Percentiles rank a stretch among this genome's conserved stretches.
Conservation (phyloP, 257 asterid species). For the Nicotiana otophora region DNA sequence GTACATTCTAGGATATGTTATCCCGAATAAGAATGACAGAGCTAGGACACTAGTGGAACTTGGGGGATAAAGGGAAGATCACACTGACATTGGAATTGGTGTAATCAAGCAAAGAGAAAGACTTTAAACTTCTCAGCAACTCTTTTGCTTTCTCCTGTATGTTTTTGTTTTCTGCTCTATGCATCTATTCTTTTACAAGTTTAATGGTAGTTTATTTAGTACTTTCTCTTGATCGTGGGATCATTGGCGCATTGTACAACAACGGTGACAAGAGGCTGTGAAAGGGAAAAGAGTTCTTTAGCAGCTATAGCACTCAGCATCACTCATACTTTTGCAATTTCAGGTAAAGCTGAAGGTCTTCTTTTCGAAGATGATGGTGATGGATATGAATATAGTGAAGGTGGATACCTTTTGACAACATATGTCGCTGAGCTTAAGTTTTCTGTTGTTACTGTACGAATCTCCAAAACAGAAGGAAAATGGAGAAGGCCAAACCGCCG, state of each 20-base stretch:
- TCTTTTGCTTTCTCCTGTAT: background rate
- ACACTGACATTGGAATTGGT: background rate
- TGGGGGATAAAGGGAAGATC: background rate
- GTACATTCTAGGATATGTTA: background rate
- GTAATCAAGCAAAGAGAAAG: conserved; percentile 4
- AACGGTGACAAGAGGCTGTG: no score
- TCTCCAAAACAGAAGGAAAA: conserved; percentile 70
- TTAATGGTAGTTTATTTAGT: no score
- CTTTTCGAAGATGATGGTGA: conserved; percentile 90
- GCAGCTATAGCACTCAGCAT: background rate
- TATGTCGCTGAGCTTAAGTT: conserved; percentile 66
- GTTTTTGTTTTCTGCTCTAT: background rate
- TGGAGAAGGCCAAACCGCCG: conserved; percentile 80
- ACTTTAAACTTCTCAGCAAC: background rate
- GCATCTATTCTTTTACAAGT: no score
- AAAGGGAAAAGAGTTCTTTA: background rate
- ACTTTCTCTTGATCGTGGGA: no score
- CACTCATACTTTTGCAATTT: background rate
- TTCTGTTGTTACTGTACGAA: conserved; percentile 63
- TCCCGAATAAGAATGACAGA: background rate
- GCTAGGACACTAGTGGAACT: background rate
- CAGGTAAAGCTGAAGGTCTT: conserved; percentile 90
- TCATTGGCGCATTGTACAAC: no score
- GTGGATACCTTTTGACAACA: conserved; percentile 72
- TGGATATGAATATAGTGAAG: conserved; percentile 72